A percentile compares a stretch with the other conserved stretches of the same genome.
These are phyloP conservation scores for Hemileccinum rubropunctum DNA, from an alignment of 768 basidiomycete genomes.

Conservation along the genomic window DNA sequence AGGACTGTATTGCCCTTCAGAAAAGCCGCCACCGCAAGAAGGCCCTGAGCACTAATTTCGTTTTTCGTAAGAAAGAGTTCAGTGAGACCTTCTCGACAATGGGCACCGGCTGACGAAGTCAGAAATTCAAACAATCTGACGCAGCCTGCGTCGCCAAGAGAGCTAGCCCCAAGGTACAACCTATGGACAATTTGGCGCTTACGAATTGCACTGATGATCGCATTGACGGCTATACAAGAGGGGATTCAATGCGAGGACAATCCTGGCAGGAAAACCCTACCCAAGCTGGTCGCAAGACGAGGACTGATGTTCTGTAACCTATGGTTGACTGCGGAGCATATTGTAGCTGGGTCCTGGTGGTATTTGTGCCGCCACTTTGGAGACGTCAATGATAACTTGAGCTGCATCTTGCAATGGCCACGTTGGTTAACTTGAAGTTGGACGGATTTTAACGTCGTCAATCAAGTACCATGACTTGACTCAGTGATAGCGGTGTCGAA, in stretches of 20 bases:
- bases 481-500: constrained; percentile 4
- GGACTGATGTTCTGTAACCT: constrained; percentile 27
- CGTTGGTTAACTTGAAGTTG: neutral
- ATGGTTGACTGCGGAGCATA: constrained; percentile 23
- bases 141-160: constrained; percentile 57
- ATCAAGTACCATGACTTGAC: neutral
- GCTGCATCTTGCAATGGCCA: constrained; percentile 17
- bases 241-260: neutral
- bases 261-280: constrained; percentile 10
- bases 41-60: constrained; percentile 51
- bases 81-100: constrained; percentile 38
- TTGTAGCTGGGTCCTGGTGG: constrained; percentile 28
- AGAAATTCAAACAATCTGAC: constrained; percentile 53
- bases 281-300: constrained; percentile 28
- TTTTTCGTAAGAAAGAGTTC: constrained; percentile 61
- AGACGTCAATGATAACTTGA: constrained; percentile 20
- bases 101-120: constrained; percentile 43
- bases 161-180: constrained; percentile 54
- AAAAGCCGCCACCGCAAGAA: constrained; percentile 52
- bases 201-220: constrained; percentile 46
- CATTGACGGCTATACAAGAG: constrained; percentile 42
- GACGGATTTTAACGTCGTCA: neutral
- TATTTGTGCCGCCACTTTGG: constrained; percentile 26
- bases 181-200: constrained; percentile 48
- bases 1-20: constrained; percentile 45